Evolutionary conservation across 495 filamentous ascomycete genomes (phyloP), one percentile per base, ranked within the genome.

Genomic region (Hypoxylon crocopeplum): DNA sequence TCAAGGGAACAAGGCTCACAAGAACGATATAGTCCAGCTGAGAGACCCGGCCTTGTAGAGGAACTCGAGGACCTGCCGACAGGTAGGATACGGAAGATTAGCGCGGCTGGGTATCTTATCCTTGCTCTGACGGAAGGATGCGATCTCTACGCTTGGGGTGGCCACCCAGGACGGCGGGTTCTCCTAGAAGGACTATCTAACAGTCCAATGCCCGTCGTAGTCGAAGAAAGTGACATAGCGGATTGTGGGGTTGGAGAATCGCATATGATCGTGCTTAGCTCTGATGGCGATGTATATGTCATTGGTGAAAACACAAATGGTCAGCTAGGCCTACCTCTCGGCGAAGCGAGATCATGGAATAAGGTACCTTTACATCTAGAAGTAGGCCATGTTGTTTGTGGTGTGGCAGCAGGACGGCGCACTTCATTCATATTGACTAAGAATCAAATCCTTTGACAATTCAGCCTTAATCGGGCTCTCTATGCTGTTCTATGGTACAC

Each of bases 141-240:
- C 34, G 86, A 86, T 63, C 66, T 88, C 3, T 90, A 89, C 67
- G 54, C 82, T 34, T 91, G 88, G 88, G 86, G 88, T 40, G 69
- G 75, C 2, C 56, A 69, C 33, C 66, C 65, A 25, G 67, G 55
- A 0, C 51, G 48, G 21, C 20, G 19, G 22, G 45, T 61, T 27
- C 27, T 66, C 16, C 40, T 68, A 1, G 60, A 64, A 30, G 59
- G 37, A 5, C 33, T 75, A 38, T 66, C 67, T 17, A 57, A 54
- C 40, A 56, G 51, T 11, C 72, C 73, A 5, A 65, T 22, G 5
- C 75, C 75, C 0, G 65, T 76, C 5, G 69, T 75, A 8, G 69
- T 79, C 10, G 69, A 71, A 37, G 66, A 74, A 15, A 53, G 72
- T 27, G 58, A 76, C 50, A 72, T 88, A 13, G 59, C 76, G 3